A percentile compares a stretch with the other conserved stretches of the same genome.
phyloP scores from a whole-genome alignment of 768 basidiomycete species.

The Mycena latifolia region DNA sequence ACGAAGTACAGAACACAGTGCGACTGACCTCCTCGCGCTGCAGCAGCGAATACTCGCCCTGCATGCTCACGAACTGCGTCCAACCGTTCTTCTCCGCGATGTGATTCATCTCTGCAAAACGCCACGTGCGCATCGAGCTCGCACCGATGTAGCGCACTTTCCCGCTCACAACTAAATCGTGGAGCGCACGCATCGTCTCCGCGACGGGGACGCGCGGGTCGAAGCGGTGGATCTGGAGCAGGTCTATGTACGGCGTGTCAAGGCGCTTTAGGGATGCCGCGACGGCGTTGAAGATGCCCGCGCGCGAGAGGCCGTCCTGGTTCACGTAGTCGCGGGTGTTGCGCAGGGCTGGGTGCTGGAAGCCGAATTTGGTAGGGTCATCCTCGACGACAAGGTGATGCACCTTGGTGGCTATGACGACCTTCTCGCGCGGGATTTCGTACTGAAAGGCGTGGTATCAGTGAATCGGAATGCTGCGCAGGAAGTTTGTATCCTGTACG shows the following conservation, averaged over 20 bases:
- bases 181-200: constrained; percentile 61
- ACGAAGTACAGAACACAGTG: no score
- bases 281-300: constrained; percentile 51
- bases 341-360: neutral
- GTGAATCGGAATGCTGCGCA: no score
- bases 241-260: constrained; percentile 42
- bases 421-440: constrained; percentile 40
- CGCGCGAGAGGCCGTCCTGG: constrained; percentile 40
- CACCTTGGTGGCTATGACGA: constrained; percentile 39
- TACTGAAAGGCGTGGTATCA: no score
- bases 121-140: constrained; percentile 61
- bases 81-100: constrained; percentile 59
- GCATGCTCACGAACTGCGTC: constrained; percentile 70
- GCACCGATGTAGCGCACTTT: constrained; percentile 61
- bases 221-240: constrained; percentile 59
- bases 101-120: constrained; percentile 58
- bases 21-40: constrained; percentile 66
- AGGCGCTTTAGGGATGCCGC: constrained; percentile 46
- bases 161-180: constrained; percentile 57
- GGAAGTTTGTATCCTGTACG: constrained; percentile 15
- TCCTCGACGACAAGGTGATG: constrained; percentile 33
- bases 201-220: constrained; percentile 48
- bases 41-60: constrained; percentile 64
- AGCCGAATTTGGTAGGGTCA: neutral
- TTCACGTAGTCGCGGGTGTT: constrained; percentile 38